Evolutionary conservation across 2,329 filamentous ascomycete species (phyloP).

Genomic region (Periconia digitata): DNA sequence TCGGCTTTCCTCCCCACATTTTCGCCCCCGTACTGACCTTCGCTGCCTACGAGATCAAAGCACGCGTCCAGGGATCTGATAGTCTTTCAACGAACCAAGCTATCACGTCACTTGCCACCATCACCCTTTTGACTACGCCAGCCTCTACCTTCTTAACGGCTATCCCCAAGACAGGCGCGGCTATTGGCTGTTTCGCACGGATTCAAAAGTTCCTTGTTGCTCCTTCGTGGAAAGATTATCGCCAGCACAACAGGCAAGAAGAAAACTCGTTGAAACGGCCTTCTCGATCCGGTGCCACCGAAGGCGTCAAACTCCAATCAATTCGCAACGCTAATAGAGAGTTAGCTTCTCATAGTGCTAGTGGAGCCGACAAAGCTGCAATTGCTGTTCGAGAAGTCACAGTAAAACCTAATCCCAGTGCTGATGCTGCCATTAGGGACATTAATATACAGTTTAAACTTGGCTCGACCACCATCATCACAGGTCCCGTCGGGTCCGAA

Average conservation of each 20-base stretch:
- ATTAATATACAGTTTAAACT: conserved; percentile 6
- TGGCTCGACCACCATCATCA: conserved; percentile 6
- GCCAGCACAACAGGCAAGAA: conserved; percentile 3
- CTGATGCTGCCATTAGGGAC: conserved; percentile 4
- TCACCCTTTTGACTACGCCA: conserved; percentile 3
- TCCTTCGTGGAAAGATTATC: conserved; percentile 5
- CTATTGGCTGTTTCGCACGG: conserved; percentile 6
- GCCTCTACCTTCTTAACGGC: conserved; percentile 4
- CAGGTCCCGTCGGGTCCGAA: conserved; percentile 13
- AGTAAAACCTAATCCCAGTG: conserved; percentile 1
- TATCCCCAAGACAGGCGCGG: conserved; percentile 4
- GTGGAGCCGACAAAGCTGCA: conserved; percentile 1
- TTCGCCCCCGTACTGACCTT: conserved; percentile 7
- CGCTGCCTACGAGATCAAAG: conserved; percentile 6
- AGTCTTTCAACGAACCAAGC: conserved; percentile 7
- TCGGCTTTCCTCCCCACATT: conserved; percentile 6
- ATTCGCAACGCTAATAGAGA: background rate
- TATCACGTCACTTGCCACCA: conserved; percentile 6
- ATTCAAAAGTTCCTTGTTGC: conserved; percentile 7
- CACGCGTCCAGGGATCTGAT: conserved; percentile 5
- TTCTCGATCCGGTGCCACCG: conserved; percentile 1
- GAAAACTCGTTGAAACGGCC: conserved; percentile 1
- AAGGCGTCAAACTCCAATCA: conserved; percentile 4
- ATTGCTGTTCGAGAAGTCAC: conserved; percentile 2
- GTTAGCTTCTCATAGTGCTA: conserved; percentile 1